Conservation (phyloP, 495 filamentous ascomycete genomes). For the Rhizodiscina lignyota region DNA sequence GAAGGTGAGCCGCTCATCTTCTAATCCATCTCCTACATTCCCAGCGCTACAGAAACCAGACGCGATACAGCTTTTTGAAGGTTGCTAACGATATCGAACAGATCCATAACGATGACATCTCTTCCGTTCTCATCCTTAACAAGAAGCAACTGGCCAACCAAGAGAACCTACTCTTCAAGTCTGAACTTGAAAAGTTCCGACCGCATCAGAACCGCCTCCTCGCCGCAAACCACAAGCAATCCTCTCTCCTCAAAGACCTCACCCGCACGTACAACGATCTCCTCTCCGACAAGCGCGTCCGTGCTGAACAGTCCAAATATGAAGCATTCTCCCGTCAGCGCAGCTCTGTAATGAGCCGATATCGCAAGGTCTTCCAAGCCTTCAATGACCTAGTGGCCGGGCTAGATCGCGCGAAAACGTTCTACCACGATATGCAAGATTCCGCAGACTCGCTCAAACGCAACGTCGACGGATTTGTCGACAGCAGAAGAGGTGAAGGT, state of each 20-base stretch:
- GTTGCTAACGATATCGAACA: too few relatives aligned
- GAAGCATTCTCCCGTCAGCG: slow-evolving; percentile 74
- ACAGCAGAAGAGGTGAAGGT: slow-evolving; percentile 81
- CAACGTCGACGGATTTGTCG: slow-evolving; percentile 94
- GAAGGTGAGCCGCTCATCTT: slow-evolving; percentile 81
- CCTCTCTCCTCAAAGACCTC: slow-evolving; percentile 84
- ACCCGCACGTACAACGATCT: slow-evolving; percentile 76
- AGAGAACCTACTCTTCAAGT: slow-evolving; percentile 79
- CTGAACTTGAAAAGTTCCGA: slow-evolving; percentile 89
- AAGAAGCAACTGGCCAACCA: slow-evolving; percentile 84
- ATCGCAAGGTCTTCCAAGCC: slow-evolving; percentile 82
- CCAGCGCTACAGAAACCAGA: too few relatives aligned
- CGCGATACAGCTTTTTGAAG: too few relatives aligned
- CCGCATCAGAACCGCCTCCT: slow-evolving; percentile 82
- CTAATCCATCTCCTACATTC: slow-evolving; percentile 90
- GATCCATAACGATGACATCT: slow-evolving; percentile 94
- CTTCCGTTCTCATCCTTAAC: slow-evolving; percentile 89
- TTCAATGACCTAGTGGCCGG: slow-evolving; percentile 85
- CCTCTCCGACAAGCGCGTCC: slow-evolving; percentile 84
- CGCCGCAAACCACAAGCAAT: slow-evolving; percentile 87
- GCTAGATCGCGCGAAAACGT: slow-evolving; percentile 67
- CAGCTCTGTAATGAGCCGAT: slow-evolving; percentile 64
- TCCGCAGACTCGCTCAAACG: slow-evolving; percentile 89
- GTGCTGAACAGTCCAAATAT: slow-evolving; percentile 87
- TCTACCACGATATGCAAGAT: slow-evolving; percentile 91